Evolutionary conservation across 1,284 basidiomycete genomes (phyloP).

Genomic region (Lignosus rhinocerotis): DNA sequence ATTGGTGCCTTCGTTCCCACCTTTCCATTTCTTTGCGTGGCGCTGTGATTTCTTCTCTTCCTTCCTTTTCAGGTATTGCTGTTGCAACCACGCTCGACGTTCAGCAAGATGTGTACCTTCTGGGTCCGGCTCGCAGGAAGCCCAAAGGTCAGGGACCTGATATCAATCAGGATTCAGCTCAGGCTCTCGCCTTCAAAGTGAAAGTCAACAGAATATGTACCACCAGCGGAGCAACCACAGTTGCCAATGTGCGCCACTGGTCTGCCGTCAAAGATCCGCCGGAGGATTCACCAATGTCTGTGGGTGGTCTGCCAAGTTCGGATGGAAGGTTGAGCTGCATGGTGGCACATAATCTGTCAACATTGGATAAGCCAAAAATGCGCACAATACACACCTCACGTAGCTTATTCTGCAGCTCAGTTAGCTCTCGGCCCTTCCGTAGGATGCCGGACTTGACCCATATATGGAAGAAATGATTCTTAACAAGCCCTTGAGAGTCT

Average conservation of each 20-base stretch:
- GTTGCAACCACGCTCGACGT: too few relatives aligned
- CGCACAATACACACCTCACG: constrained; percentile 15
- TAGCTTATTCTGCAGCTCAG: constrained; percentile 28
- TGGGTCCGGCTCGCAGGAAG: too few relatives aligned
- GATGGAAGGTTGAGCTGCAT: constrained; percentile 25
- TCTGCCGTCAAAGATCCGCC: constrained; percentile 39
- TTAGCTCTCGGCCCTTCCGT: constrained; percentile 26
- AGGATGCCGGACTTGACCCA: constrained; percentile 34
- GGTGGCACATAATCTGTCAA: neutral
- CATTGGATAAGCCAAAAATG: neutral
- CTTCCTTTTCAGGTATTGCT: too few relatives aligned
- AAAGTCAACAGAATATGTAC: neutral
- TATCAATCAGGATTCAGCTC: too few relatives aligned
- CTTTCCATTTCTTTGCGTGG: too few relatives aligned
- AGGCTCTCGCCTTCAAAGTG: neutral
- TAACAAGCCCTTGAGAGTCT: constrained; percentile 34
- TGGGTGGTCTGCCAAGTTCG: constrained; percentile 30
- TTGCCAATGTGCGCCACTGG: constrained; percentile 33
- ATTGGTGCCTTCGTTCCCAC: too few relatives aligned
- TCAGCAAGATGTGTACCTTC: too few relatives aligned
- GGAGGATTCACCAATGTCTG: constrained; percentile 33
- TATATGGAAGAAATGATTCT: constrained; percentile 36
- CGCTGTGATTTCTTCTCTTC: too few relatives aligned
- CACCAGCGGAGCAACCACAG: constrained; percentile 27
- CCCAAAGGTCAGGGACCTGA: constrained; percentile 29